A percentile compares a stretch with the other conserved stretches of the same genome.
Evolutionary conservation across 2,329 filamentous ascomycete species (phyloP).

Genomic region (Chaetomiaceae sp.): DNA sequence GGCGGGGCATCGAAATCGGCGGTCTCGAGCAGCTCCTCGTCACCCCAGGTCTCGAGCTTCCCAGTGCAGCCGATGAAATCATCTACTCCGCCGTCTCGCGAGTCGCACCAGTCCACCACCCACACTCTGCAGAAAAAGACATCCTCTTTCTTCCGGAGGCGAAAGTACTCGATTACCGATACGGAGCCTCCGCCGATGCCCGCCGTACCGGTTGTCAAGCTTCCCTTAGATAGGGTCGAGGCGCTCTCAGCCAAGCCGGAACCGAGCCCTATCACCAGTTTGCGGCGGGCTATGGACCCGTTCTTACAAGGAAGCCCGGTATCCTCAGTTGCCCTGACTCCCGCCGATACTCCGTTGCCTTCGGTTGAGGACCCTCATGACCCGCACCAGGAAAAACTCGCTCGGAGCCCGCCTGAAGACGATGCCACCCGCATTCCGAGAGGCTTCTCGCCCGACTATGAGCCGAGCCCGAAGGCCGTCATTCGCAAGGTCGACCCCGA

Average conservation of each 20-base stretch:
- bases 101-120: slow-evolving; percentile 46
- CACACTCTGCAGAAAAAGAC: slow-evolving; percentile 75
- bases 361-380: slow-evolving; percentile 16
- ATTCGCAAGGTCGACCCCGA: slow-evolving; percentile 57
- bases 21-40: slow-evolving; percentile 24
- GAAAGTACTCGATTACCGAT: slow-evolving; percentile 85
- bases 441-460: slow-evolving; percentile 72
- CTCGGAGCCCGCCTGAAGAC: neutral
- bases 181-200: slow-evolving; percentile 41
- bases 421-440: slow-evolving; percentile 38
- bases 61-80: slow-evolving; percentile 47
- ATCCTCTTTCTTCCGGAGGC: slow-evolving; percentile 87
- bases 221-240: slow-evolving; percentile 31
- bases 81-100: slow-evolving; percentile 48
- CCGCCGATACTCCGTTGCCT: slow-evolving; percentile 15
- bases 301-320: slow-evolving; percentile 53
- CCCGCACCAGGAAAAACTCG: neutral
- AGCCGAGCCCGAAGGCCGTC: slow-evolving; percentile 66
- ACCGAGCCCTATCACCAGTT: slow-evolving; percentile 69
- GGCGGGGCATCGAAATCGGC: slow-evolving; percentile 64
- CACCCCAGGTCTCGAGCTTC: slow-evolving; percentile 37
- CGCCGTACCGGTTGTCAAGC: slow-evolving; percentile 32
- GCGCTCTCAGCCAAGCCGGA: slow-evolving; percentile 34
- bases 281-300: slow-evolving; percentile 82
- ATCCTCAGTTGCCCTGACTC: slow-evolving; percentile 27